These are phyloP conservation scores for Auriscalpium vulgare DNA, from an alignment of 768 basidiomycete species.

Conservation along the genomic window DNA sequence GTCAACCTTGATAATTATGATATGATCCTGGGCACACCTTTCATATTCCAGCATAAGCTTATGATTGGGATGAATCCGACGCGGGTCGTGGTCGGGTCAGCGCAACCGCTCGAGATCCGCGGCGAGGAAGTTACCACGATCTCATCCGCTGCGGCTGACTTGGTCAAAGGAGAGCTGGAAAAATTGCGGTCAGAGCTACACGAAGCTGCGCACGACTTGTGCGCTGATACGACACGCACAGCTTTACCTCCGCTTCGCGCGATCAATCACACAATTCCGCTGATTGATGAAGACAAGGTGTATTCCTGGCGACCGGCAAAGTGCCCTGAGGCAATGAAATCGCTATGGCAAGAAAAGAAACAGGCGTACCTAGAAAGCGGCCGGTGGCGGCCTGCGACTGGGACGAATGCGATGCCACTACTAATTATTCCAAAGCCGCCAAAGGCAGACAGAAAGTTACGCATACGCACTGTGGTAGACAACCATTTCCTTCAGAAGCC, in stretches of 20 bases:
- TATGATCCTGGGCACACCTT: constrained; percentile 26
- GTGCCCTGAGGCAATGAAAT: constrained; percentile 28
- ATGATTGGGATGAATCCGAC: not conserved
- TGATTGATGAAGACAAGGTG: constrained; percentile 23
- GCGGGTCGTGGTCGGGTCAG: not conserved
- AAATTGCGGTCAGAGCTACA: constrained; percentile 7
- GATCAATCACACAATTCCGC: constrained; percentile 30
- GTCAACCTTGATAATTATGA: constrained; percentile 23
- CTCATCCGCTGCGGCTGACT: not conserved
- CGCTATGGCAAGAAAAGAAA: constrained; percentile 21
- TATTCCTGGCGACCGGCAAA: constrained; percentile 28
- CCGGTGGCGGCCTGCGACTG: constrained; percentile 22
- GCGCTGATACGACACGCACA: constrained; percentile 14
- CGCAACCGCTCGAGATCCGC: not conserved
- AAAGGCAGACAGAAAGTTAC: constrained; percentile 14
- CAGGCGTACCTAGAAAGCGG: constrained; percentile 24
- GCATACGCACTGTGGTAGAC: constrained; percentile 20
- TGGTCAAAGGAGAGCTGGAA: not conserved
- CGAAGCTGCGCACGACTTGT: constrained; percentile 12
- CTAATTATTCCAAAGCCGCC: constrained; percentile 24
- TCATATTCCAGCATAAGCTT: constrained; percentile 19
- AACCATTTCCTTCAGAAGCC: not conserved
- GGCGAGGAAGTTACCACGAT: not conserved
- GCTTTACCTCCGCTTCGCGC: constrained; percentile 20
- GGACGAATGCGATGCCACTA: constrained; percentile 25